These are phyloP conservation scores for Comarum palustre DNA, from an alignment of 306 rosid species.

Conservation along the genomic window DNA sequence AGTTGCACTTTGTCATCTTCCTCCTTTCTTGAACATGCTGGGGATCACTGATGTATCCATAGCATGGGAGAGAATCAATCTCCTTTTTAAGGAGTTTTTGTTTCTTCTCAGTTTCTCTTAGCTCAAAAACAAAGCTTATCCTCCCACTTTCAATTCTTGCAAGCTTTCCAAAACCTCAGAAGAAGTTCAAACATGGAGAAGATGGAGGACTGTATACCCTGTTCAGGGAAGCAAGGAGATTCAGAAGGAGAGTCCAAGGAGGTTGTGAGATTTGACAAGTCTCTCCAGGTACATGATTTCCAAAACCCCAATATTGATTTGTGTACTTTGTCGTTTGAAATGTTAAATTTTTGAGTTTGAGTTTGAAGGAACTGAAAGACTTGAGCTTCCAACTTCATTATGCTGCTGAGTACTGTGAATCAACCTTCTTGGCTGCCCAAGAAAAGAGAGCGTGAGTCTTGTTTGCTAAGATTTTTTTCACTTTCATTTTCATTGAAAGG, in stretches of 20 bases:
- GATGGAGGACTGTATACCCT: conserved; percentile 45
- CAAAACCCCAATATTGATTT: not conserved
- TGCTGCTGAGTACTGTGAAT: conserved; percentile 88
- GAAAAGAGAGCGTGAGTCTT: conserved; percentile 61
- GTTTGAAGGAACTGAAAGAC: conserved; percentile 61
- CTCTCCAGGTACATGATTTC: conserved; percentile 56
- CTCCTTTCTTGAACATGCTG: conserved; percentile 20
- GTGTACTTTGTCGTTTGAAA: not conserved
- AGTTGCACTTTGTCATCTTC: conserved; percentile 56
- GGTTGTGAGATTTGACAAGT: conserved; percentile 43
- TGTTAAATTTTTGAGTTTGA: not conserved
- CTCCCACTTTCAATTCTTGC: conserved; percentile 8
- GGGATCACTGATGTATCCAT: conserved; percentile 8
- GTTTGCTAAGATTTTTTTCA: not conserved
- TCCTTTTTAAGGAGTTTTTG: conserved; percentile 24
- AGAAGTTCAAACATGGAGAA: conserved; percentile 12
- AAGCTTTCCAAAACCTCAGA: not conserved
- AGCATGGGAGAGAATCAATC: conserved; percentile 20
- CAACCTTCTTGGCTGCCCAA: conserved; percentile 59
- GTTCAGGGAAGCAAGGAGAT: conserved; percentile 30
- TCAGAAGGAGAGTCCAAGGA: conserved; percentile 40
- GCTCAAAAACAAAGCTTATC: conserved; percentile 23
- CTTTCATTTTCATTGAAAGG: not conserved
- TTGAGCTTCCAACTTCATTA: conserved; percentile 74
- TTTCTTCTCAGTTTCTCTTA: conserved; percentile 9